Conservation (phyloP, 2,329 filamentous ascomycete species). For the Harringtonia lauricola region DNA sequence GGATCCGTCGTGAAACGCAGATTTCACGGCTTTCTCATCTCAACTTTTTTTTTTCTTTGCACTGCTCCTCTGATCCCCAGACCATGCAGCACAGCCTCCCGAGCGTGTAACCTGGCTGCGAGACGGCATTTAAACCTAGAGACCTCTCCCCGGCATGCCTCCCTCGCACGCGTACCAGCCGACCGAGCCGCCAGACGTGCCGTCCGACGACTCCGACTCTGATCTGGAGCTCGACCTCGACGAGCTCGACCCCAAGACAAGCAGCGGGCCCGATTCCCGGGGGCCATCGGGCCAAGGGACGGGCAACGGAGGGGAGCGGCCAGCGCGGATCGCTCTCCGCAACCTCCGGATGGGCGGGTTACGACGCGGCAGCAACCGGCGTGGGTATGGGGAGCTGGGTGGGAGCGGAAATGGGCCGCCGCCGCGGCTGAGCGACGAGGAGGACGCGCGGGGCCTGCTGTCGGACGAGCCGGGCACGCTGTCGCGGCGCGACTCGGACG, state of each 20-base stretch:
- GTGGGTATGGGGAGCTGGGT: conserved; percentile 50
- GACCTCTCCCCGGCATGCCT: too few species aligned
- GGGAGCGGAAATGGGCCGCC: conserved; percentile 35
- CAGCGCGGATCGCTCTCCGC: conserved; percentile 57
- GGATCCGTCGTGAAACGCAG: too few species aligned
- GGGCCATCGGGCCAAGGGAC: too few species aligned
- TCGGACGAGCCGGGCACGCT: conserved; percentile 31
- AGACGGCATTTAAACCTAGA: too few species aligned
- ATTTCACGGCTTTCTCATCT: too few species aligned
- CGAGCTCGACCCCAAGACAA: conserved; percentile 58
- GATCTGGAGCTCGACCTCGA: conserved; percentile 69
- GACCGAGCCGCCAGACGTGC: conserved; percentile 53
- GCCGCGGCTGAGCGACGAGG: conserved; percentile 40
- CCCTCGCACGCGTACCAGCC: conserved; percentile 37
- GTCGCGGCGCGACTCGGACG: conserved; percentile 44
- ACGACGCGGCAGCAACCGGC: conserved; percentile 44
- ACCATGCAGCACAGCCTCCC: too few species aligned
- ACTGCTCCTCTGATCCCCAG: too few species aligned
- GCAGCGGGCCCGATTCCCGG: conserved; percentile 6
- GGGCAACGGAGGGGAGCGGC: conserved; percentile 24
- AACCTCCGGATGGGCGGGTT: conserved; percentile 56
- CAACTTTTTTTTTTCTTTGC: too few species aligned
- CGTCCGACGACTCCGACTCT: conserved; percentile 61
- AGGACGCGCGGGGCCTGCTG: conserved; percentile 28
- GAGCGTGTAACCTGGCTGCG: too few species aligned